These are phyloP conservation scores for Zizania latifolia DNA, from an alignment of 176 grass and related monocot genomes.

Conservation along the genomic window DNA sequence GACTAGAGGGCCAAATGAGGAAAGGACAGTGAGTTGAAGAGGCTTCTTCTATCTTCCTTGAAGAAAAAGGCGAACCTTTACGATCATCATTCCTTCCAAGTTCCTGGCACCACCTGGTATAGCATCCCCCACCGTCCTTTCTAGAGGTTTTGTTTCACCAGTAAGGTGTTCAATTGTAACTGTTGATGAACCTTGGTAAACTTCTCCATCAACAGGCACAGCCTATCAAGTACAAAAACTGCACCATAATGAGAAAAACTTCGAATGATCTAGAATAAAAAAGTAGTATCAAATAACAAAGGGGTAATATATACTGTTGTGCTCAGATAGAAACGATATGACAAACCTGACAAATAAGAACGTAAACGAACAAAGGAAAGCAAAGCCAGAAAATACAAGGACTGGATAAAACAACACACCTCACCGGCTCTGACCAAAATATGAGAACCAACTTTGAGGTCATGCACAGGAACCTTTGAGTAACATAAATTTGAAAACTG, in stretches of 20 bases:
- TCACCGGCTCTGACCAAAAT: slow-evolving; percentile 97
- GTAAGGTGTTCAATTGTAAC: slow-evolving; percentile 92
- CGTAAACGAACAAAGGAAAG: neutral
- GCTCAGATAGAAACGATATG: neutral
- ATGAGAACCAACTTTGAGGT: slow-evolving; percentile 85
- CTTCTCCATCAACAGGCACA: slow-evolving; percentile 98
- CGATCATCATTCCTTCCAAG: slow-evolving; percentile 98
- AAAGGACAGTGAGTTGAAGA: neutral
- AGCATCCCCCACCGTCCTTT: slow-evolving; percentile 77
- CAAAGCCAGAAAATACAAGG: neutral
- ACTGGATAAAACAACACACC: slow-evolving; percentile 45
- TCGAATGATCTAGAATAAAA: slow-evolving; percentile 8
- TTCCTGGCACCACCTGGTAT: slow-evolving; percentile 95
- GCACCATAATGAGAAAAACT: slow-evolving; percentile 35
- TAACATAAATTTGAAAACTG: slow-evolving; percentile 84
- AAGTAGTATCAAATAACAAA: neutral
- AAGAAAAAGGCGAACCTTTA: slow-evolving; percentile 63
- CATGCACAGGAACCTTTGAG: slow-evolving; percentile 82
- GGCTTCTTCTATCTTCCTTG: neutral
- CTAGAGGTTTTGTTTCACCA: slow-evolving; percentile 86
- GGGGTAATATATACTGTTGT: neutral
- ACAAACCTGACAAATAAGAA: neutral
- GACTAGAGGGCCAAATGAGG: neutral
- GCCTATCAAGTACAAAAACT: slow-evolving; percentile 67
- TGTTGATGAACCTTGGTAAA: slow-evolving; percentile 91